Base-by-base conservation (phyloP, 441 rosid species). In the Macaranga tanarius region DNA sequence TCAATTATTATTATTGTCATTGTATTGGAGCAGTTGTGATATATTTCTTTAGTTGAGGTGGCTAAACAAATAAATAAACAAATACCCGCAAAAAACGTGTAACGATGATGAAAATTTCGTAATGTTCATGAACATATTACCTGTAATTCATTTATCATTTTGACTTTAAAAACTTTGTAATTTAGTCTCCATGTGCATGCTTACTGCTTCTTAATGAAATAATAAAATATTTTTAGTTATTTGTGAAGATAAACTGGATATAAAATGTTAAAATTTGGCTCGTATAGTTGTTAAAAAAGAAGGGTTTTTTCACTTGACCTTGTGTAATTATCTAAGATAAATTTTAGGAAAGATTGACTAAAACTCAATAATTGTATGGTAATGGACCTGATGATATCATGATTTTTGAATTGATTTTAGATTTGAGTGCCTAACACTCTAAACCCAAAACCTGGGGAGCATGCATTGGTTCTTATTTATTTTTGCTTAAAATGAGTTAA, bases 161-260 rank as follows among this genome's bases (percentile, higher is more conserved):
- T 66, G 70, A 65, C 72, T 63, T 70, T 47, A 28, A n/a, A 48
- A 28, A 60, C 58, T 3, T 7, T 12, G 19, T 5, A 58, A 0
- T 63, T 56, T 5, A 1, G 40, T 38, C 48, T 55, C 51, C 76
- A 77, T 62, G 79, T 80, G 84, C 71, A 34, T 56, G 23, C 57
- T 48, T 48, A 11, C 16, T 10, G 16, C 11, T 47, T n/a, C n/a
- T n/a, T n/a, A n/a, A n/a, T n/a, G n/a, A n/a, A n/a, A n/a, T n/a
- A n/a, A n/a, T 47, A 47, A 10, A 34, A 34, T 34, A 34, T 34
- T 34, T 28, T 34, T 34, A 34, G 7, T 34, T 34, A 3, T 34
- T 34, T 34, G 7, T 34, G 7, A 34, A 34, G 38, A 34, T 34
- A 34, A 34, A 34, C 38, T 34, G 6, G 6, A 4, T 34, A 34